Evolutionary conservation across 306 rosid species (phyloP), one percentile per base, ranked within the genome.

Genomic region (Quercus mongolica): DNA sequence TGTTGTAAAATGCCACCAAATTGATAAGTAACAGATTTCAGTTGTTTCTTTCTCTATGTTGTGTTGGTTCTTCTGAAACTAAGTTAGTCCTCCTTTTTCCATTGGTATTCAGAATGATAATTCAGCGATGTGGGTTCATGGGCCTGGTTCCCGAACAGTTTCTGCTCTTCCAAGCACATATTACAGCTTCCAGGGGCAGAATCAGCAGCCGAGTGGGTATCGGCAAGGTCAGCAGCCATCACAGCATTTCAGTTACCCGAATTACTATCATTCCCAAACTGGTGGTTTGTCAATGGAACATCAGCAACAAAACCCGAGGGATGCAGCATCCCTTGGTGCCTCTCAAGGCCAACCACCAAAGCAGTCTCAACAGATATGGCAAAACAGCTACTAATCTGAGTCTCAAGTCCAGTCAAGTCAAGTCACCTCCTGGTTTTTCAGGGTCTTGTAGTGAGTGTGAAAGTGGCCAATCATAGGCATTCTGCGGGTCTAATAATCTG

Each of bases 281-380:
- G 98, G 98, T 0, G 99, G 98, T 62, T 82, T 95, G 44, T 88
- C 97, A 44, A 84, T 88, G 64, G 99, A 96, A 57, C 96, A 89
- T 63, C 97, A 90, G 83, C 98, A 90, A 84, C 99, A 91, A 84
- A 91, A 90, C 74, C 86, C 91, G 0, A 87, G 97, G 88, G 99
- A 96, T 71, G 86, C 85, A 44, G 86, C 85, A 44, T 86, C 98
- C 69, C 90, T 89, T 10, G 89, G 84, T 23, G 89, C 96, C 30
- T 83, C 98, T 52, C 99, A 95, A 77, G 90, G 83, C 79, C 99
- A 92, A 76, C 90, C 84, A 17, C 87, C 97, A 0, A 96, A 96
- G 91, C 99, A 93, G 88, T 90, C 98, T 75, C 99, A 91, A 78
- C 98, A 93, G 76, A 41, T 96, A 79, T 96, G 99, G 99, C 99